Evolutionary conservation across 805 yeast species (phyloP).

Genomic region (Ogataea trehaloabstinens): DNA sequence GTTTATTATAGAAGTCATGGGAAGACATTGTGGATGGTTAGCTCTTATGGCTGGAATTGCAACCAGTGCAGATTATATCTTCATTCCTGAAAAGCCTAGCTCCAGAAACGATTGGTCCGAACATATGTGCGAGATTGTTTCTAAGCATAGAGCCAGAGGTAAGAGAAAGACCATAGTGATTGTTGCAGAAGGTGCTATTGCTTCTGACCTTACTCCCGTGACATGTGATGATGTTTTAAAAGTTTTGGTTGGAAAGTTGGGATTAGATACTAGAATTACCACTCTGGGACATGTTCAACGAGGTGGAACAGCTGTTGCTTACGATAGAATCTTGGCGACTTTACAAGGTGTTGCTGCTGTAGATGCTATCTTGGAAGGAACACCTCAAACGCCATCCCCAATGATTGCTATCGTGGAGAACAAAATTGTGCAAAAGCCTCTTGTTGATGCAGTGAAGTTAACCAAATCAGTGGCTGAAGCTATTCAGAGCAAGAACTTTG

Average conservation of each 20-base stretch:
- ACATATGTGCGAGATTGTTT: slow-evolving; percentile 60
- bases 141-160: slow-evolving; percentile 66
- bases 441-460: slow-evolving; percentile 69
- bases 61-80: slow-evolving; percentile 76
- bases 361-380: slow-evolving; percentile 81
- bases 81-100: slow-evolving; percentile 80
- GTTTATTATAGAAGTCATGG: slow-evolving; percentile 84
- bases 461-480: slow-evolving; percentile 74
- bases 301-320: slow-evolving; percentile 98
- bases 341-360: slow-evolving; percentile 98
- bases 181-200: slow-evolving; percentile 84
- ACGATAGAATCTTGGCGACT: slow-evolving; percentile 87
- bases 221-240: slow-evolving; percentile 63
- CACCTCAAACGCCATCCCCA: slow-evolving; percentile 88
- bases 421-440: slow-evolving; percentile 62
- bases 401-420: slow-evolving; percentile 73
- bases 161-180: slow-evolving; percentile 76
- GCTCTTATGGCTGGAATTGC: slow-evolving; percentile 80
- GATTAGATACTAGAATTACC: slow-evolving; percentile 81
- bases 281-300: slow-evolving; percentile 97
- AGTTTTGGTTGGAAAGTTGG: slow-evolving; percentile 57
- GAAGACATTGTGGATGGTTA: slow-evolving; percentile 88
- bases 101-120: slow-evolving; percentile 61
- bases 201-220: slow-evolving; percentile 64
- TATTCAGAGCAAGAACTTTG: slow-evolving; percentile 63